Conservation (phyloP, 208 protist species). For the Leishmania guyanensis region DNA sequence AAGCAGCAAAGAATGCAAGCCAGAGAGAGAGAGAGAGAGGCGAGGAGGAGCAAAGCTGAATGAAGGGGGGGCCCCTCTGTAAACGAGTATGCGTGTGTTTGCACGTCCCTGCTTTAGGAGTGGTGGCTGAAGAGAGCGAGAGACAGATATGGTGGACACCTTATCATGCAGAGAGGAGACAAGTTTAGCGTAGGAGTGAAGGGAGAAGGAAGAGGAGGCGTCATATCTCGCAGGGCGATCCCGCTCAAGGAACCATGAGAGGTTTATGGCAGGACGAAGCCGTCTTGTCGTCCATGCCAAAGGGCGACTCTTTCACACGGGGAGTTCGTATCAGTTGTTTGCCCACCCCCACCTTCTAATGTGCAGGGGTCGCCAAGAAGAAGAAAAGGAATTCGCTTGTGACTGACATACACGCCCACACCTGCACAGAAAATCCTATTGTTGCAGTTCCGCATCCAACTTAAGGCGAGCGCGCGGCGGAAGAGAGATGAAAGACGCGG, state of each 20-base stretch:
- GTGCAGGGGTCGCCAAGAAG: neutral
- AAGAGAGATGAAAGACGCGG: neutral
- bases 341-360: neutral
- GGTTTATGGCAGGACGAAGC: neutral
- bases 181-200: neutral
- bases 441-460: neutral
- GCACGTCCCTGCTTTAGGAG: neutral
- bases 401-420: neutral
- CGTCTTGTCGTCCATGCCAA: neutral
- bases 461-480: neutral
- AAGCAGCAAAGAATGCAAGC: neutral
- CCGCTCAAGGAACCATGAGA: neutral
- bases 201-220: neutral
- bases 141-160: too few species aligned
- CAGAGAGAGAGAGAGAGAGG: neutral
- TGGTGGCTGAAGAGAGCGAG: neutral
- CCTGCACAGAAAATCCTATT: neutral
- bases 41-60: neutral
- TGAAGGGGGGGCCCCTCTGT: neutral
- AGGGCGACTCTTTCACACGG: neutral
- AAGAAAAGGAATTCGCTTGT: neutral
- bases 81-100: neutral
- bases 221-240: neutral
- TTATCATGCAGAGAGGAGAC: neutral
- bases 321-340: neutral